A percentile compares a stretch with the other conserved stretches of the same genome.
Evolutionary conservation across 192 early-diverging fungal genomes (phyloP).

Genomic region (Obelidium mucronatum): DNA sequence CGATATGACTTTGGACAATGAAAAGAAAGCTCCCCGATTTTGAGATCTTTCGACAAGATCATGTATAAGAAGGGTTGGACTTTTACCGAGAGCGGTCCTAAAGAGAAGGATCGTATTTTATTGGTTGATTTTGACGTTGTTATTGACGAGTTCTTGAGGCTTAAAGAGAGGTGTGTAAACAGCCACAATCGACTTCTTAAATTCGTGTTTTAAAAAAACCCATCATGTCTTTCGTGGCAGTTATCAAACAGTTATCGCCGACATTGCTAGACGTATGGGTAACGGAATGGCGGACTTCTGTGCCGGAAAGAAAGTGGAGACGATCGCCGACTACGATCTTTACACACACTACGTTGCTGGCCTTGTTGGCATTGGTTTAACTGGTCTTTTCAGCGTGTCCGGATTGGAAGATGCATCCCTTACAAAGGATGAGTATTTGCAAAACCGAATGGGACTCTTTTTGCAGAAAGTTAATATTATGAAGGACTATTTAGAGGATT

Average conservation of each 20-base stretch:
- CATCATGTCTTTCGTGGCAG: slow-evolving; percentile 50
- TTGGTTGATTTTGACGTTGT: slow-evolving; percentile 90
- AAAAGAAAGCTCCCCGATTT: slow-evolving; percentile 76
- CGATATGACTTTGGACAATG: slow-evolving; percentile 90
- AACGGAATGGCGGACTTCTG: slow-evolving; percentile 89
- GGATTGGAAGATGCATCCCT: slow-evolving; percentile 71
- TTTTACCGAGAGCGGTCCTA: slow-evolving; percentile 75
- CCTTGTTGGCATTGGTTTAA: slow-evolving; percentile 92
- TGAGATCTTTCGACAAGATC: slow-evolving; percentile 82
- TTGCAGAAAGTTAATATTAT: slow-evolving; percentile 99
- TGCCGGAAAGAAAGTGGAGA: slow-evolving; percentile 60
- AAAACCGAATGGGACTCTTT: slow-evolving; percentile 97
- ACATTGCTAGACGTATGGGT: slow-evolving; percentile 93
- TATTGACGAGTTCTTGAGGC: slow-evolving; percentile 84
- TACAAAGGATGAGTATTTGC: slow-evolving; percentile 34
- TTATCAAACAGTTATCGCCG: slow-evolving; percentile 87
- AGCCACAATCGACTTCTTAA: too few species aligned
- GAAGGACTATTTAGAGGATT: slow-evolving; percentile 93
- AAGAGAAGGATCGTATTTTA: slow-evolving; percentile 94
- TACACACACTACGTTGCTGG: slow-evolving; percentile 99
- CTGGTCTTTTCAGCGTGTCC: slow-evolving; percentile 86
- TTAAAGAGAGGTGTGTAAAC: slow-evolving; percentile 68
- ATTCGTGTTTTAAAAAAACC: too few species aligned
- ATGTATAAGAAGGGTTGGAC: slow-evolving; percentile 74
- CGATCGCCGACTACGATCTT: slow-evolving; percentile 89